Percentiles rank a stretch among this genome's conserved stretches.
Conservation (phyloP, 495 filamentous ascomycete species). For the Hypoxylon perforatum region DNA sequence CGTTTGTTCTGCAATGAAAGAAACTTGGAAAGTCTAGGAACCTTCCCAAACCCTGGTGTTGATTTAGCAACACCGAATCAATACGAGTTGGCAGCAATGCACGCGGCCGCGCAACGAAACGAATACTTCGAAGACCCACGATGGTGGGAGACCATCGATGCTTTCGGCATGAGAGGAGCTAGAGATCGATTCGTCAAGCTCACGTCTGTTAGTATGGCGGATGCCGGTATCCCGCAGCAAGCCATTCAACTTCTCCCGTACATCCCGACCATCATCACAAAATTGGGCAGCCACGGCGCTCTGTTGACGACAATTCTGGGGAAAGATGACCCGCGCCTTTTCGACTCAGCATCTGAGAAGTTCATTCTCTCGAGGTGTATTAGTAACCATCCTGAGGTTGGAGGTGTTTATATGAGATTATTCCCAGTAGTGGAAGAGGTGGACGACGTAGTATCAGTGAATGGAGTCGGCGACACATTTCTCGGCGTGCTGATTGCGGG, state of each 20-base stretch:
- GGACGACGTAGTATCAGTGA: slow-evolving; percentile 83
- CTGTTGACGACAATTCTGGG: slow-evolving; percentile 77
- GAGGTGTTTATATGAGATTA: slow-evolving; percentile 86
- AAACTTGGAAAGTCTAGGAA: slow-evolving; percentile 47
- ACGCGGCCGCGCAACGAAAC: slow-evolving; percentile 68
- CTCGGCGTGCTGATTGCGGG: slow-evolving; percentile 82
- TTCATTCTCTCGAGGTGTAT: slow-evolving; percentile 73
- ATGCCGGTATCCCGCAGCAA: slow-evolving; percentile 84
- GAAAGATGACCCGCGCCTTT: slow-evolving; percentile 71
- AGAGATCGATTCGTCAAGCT: slow-evolving; percentile 71
- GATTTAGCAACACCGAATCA: slow-evolving; percentile 84
- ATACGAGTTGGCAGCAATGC: slow-evolving; percentile 81
- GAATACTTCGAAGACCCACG: slow-evolving; percentile 71
- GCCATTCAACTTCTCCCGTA: slow-evolving; percentile 86
- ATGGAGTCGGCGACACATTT: slow-evolving; percentile 95
- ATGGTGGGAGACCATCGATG: slow-evolving; percentile 87
- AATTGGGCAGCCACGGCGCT: slow-evolving; percentile 82
- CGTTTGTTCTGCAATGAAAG: slow-evolving; percentile 68
- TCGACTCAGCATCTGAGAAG: slow-evolving; percentile 65
- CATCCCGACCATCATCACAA: slow-evolving; percentile 84
- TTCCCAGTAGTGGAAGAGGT: slow-evolving; percentile 77
- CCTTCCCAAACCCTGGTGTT: slow-evolving; percentile 71
- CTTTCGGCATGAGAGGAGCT: slow-evolving; percentile 72
- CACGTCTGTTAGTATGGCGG: slow-evolving; percentile 71
- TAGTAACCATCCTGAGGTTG: slow-evolving; percentile 66